Conservation (phyloP, 345 rosid species). For the Hibiscus mutabilis region DNA sequence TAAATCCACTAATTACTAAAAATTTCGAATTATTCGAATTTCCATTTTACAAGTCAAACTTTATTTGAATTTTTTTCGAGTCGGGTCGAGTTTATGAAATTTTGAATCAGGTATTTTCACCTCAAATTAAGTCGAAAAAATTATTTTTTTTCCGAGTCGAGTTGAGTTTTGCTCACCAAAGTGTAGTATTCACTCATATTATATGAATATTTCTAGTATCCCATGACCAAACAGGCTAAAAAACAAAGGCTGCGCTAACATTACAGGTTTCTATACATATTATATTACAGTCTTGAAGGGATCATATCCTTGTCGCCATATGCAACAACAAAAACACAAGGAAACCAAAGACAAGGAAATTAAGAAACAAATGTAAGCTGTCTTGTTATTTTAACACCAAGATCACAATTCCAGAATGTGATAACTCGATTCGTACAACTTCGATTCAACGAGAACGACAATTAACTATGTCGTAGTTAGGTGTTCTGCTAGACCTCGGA, state of each 20-base stretch:
- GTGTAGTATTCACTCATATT: slow-evolving; percentile 29
- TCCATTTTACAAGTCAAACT: too few species aligned
- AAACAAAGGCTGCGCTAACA: not conserved
- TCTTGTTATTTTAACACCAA: not conserved
- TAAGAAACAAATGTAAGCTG: not conserved
- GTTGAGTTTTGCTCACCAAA: too few species aligned
- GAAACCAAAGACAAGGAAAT: not conserved
- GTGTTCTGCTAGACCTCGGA: slow-evolving; percentile 39
- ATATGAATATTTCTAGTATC: not conserved
- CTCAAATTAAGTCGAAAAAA: too few species aligned
- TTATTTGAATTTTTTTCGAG: too few species aligned
- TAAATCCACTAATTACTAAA: too few species aligned
- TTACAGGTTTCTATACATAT: not conserved
- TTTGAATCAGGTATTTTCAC: too few species aligned
- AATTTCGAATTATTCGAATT: too few species aligned
- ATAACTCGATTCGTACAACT: not conserved
- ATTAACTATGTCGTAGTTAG: slow-evolving; percentile 25
- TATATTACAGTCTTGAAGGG: not conserved
- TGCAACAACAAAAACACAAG: not conserved
- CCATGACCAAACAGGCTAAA: not conserved
- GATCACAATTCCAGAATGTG: not conserved
- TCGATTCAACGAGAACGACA: slow-evolving; percentile 19
- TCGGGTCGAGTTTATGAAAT: too few species aligned
- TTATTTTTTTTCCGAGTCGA: too few species aligned
- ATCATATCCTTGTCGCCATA: slow-evolving; percentile 6